Conservation (phyloP, 1,139 yeast genomes). For the Yamadazyma spencermartinsiae region DNA sequence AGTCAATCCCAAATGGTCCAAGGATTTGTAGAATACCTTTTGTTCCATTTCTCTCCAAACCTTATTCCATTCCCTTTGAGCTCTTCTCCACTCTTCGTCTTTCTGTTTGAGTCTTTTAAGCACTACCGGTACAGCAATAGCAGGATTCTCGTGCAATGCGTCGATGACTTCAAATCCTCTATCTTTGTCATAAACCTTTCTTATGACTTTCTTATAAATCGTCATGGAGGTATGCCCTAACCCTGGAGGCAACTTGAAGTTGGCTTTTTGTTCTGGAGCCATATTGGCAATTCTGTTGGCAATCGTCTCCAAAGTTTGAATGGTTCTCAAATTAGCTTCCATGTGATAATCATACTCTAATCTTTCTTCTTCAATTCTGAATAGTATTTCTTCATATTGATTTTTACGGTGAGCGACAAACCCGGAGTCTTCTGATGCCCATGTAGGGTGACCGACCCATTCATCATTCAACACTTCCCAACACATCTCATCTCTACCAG, state of each 20-base stretch:
- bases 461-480: conserved; percentile 98
- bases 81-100: conserved; percentile 98
- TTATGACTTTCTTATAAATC: conserved; percentile 87
- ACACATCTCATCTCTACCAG: conserved; percentile 98
- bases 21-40: conserved; percentile 86
- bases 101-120: conserved; percentile 90
- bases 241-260: conserved; percentile 87
- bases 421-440: conserved; percentile 99
- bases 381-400: conserved; percentile 93
- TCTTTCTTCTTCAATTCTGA: conserved; percentile 95
- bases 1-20: conserved; percentile 93
- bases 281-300: conserved; percentile 92
- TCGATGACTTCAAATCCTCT: conserved; percentile 95
- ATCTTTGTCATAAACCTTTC: conserved; percentile 91
- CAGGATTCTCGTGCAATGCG: conserved; percentile 93
- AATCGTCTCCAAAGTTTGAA: conserved; percentile 92
- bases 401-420: conserved; percentile 97
- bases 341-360: conserved; percentile 94
- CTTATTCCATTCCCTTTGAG: conserved; percentile 98
- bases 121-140: conserved; percentile 91
- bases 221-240: conserved; percentile 89
- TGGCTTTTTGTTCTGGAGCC: conserved; percentile 86
- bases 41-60: conserved; percentile 99
- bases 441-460: conserved; percentile 99
- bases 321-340: conserved; percentile 92